phyloP scores from a whole-genome alignment of 2,329 filamentous ascomycete species.

The Coleophoma cylindrospora region DNA sequence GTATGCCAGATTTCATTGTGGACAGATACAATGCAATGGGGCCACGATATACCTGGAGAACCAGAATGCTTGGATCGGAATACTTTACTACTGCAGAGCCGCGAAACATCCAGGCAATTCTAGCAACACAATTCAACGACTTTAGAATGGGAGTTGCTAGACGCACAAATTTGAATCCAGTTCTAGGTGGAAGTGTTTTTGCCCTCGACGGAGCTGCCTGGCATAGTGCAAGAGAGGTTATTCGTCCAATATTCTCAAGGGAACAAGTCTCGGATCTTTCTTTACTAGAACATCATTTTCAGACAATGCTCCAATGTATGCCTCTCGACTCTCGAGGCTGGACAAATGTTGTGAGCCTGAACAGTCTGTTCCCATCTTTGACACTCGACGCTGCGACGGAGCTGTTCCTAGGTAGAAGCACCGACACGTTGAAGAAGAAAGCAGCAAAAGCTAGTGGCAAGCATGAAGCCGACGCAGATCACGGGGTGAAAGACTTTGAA shows the following conservation, averaged over 20 bases:
- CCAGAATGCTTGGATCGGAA: neutral
- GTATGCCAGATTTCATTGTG: neutral
- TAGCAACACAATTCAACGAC: constrained; percentile 48
- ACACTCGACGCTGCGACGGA: constrained; percentile 23
- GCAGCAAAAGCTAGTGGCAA: neutral
- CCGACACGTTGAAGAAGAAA: constrained; percentile 22
- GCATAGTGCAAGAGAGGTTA: constrained; percentile 29
- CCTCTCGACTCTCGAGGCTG: neutral
- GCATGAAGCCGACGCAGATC: neutral
- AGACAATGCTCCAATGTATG: constrained; percentile 3
- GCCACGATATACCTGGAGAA: neutral
- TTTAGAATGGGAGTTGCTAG: constrained; percentile 41
- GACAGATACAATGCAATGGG: neutral
- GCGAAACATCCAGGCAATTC: constrained; percentile 47
- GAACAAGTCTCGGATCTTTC: constrained; percentile 37
- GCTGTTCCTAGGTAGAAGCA: constrained; percentile 51
- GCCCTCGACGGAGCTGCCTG: constrained; percentile 44
- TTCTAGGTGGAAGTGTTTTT: constrained; percentile 50
- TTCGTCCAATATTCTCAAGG: constrained; percentile 33
- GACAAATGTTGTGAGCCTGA: constrained; percentile 49
- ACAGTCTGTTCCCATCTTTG: constrained; percentile 48
- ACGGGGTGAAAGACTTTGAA: neutral
- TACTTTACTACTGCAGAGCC: constrained; percentile 27
- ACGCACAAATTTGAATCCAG: constrained; percentile 34
- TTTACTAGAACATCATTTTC: constrained; percentile 34